These are phyloP conservation scores for Fomitopsis serialis DNA, from an alignment of 768 basidiomycete genomes.

Conservation along the genomic window DNA sequence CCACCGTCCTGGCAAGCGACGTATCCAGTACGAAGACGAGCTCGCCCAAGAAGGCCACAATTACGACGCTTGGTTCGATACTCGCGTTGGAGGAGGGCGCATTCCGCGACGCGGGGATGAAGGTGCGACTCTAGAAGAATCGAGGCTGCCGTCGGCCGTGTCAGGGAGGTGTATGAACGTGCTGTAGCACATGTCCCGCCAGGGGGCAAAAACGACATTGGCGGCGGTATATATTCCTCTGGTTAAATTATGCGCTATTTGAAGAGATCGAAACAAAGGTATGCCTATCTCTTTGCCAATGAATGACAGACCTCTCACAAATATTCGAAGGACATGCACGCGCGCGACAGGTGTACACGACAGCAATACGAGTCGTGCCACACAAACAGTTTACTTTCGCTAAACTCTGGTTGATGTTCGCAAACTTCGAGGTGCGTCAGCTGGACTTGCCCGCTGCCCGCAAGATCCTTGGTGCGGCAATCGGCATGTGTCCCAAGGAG, in stretches of 20 bases:
- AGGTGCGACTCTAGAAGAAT: slow-evolving; percentile 69
- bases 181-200: slow-evolving; percentile 96
- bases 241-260: slow-evolving; percentile 94
- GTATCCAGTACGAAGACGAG: slow-evolving; percentile 98
- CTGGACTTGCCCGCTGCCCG: slow-evolving; percentile 80
- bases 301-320: neutral
- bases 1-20: slow-evolving; percentile 96
- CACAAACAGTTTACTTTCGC: slow-evolving; percentile 98
- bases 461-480: slow-evolving; percentile 82
- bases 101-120: slow-evolving; percentile 70
- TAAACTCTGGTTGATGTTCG: slow-evolving; percentile 91
- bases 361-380: slow-evolving; percentile 81
- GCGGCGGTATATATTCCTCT: slow-evolving; percentile 86
- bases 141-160: slow-evolving; percentile 53
- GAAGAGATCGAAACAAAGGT: slow-evolving; percentile 96
- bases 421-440: slow-evolving; percentile 85
- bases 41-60: slow-evolving; percentile 85
- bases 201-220: slow-evolving; percentile 89
- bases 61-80: slow-evolving; percentile 99
- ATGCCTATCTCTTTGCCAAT: neutral
- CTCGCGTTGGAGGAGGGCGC: slow-evolving; percentile 90
- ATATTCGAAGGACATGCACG: slow-evolving; percentile 69
- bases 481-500: slow-evolving; percentile 97
- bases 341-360: slow-evolving; percentile 88
- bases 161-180: slow-evolving; percentile 92